Conservation (phyloP, 1,284 basidiomycete species). For the Lentinus polychrous region DNA sequence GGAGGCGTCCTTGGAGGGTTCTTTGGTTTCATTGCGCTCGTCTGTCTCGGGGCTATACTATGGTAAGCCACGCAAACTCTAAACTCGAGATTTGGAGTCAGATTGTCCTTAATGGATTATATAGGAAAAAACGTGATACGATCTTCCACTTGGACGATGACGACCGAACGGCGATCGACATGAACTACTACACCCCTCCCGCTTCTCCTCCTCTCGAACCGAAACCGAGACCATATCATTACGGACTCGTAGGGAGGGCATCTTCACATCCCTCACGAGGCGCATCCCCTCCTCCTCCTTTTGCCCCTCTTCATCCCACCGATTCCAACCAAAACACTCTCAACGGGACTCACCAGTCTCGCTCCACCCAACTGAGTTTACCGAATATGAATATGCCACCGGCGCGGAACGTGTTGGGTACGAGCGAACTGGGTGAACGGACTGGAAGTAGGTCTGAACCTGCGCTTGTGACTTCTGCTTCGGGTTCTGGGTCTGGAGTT, state of each 20-base stretch:
- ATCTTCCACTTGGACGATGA: background rate
- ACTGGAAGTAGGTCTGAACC: too few relatives aligned
- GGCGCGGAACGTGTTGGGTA: too few relatives aligned
- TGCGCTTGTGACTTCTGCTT: too few relatives aligned
- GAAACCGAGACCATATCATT: slow-evolving; percentile 22
- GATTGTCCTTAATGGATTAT: too few relatives aligned
- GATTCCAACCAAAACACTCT: too few relatives aligned
- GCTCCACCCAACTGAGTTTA: too few relatives aligned
- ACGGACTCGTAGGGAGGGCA: slow-evolving; percentile 21
- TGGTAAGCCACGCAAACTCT: slow-evolving; percentile 22
- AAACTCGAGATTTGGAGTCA: too few relatives aligned
- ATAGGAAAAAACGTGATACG: background rate
- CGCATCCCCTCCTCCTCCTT: slow-evolving; percentile 8
- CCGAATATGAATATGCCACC: too few relatives aligned
- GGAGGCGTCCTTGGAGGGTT: slow-evolving; percentile 25
- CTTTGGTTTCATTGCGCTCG: slow-evolving; percentile 21
- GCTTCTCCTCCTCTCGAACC: slow-evolving; percentile 6
- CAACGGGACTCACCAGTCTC: too few relatives aligned
- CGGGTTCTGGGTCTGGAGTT: too few relatives aligned
- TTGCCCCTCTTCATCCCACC: slow-evolving; percentile 1
- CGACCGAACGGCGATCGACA: background rate
- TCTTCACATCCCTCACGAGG: slow-evolving; percentile 8
- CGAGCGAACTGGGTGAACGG: too few relatives aligned
- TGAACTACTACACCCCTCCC: background rate
- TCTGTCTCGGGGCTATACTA: slow-evolving; percentile 16